A percentile compares a stretch with the other conserved stretches of the same genome.
Conservation (phyloP, 768 basidiomycete genomes). For the Suillus discolor region DNA sequence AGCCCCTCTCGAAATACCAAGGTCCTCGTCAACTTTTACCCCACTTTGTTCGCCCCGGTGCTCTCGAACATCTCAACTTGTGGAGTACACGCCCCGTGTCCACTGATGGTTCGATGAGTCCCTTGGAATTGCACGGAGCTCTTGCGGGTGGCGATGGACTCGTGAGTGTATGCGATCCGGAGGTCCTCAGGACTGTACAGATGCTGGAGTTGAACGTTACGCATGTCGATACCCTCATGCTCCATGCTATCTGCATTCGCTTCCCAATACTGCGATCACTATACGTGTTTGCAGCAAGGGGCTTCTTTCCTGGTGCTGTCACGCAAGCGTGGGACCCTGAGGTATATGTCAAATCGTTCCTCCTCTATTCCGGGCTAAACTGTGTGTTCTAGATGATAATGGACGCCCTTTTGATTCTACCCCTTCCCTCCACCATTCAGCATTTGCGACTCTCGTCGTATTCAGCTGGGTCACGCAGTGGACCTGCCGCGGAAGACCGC, state of each 20-base stretch:
- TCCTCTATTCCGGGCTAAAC: background rate
- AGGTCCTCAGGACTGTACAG: constrained; percentile 6
- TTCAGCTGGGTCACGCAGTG: background rate
- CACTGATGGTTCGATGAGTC: background rate
- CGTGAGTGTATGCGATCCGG: background rate
- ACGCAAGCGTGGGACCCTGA: constrained; percentile 1
- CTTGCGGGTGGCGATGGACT: constrained; percentile 1
- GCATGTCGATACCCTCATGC: constrained; percentile 6
- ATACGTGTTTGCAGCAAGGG: background rate
- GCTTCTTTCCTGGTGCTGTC: background rate
- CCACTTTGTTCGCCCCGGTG: constrained; percentile 8
- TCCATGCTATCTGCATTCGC: background rate
- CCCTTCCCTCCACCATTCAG: constrained; percentile 10
- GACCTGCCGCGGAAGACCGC: background rate
- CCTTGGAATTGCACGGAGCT: background rate
- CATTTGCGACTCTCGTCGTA: constrained; percentile 1
- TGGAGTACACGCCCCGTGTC: constrained; percentile 1
- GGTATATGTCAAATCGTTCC: constrained; percentile 1
- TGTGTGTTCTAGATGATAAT: constrained; percentile 5
- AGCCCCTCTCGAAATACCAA: constrained; percentile 8
- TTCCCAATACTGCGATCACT: constrained; percentile 9
- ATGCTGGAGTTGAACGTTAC: constrained; percentile 5
- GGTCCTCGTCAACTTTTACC: constrained; percentile 11
- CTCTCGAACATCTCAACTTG: constrained; percentile 3
- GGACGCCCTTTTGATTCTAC: background rate